Evolutionary conservation across 208 protist genomes (phyloP), one percentile per base, ranked within the genome.

Genomic region (Wallacemonas rigidus): DNA sequence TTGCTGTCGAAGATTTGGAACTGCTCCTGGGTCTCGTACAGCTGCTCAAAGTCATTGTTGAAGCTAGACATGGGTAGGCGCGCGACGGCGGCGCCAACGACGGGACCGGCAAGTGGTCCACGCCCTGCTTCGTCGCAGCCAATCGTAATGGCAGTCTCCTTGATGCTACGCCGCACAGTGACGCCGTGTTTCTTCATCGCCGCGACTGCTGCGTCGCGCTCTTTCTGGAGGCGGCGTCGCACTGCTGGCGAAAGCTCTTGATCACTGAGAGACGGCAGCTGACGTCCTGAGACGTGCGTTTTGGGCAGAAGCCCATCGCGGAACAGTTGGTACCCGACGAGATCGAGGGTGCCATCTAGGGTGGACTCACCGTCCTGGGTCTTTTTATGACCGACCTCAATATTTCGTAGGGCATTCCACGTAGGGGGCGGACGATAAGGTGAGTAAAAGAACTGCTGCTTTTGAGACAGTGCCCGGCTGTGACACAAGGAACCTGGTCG

Each of bases 1-100:
- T 97, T 95, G 75, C 89, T 97, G 61, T 97, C 92, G 69, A 93
- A 92, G 53, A 97, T 93, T 48, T 91, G 90, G 69, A 97, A 93
- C 76, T 91, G 83, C 81, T 95, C 92, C 14, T 70, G 53, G 15
- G 75, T 81, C 51, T 94, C 79, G 71, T 95, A 96, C 56, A 96
- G 77, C 36, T 81, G 68, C 15, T 87, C 77, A 44, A 88, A 87
- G 14, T 87, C 82, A 71, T 94, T 96, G 83, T 96, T 94, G 72
- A 96, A 96, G 77, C 89, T 95, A 0, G 89, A 95, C 38, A 89
- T 74, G 4, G 92, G 92, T 15, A 96, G 75, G 44, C 92, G 87
- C 55, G 84, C 91, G 48, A 94, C 92, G 3, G 92, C 94, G 26
- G 94, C 91, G 38, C 86, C 94, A 5, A 97, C 91, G 2, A 98